Conservation (phyloP, 352 stramenopile species). For the Pythium coloratum region DNA sequence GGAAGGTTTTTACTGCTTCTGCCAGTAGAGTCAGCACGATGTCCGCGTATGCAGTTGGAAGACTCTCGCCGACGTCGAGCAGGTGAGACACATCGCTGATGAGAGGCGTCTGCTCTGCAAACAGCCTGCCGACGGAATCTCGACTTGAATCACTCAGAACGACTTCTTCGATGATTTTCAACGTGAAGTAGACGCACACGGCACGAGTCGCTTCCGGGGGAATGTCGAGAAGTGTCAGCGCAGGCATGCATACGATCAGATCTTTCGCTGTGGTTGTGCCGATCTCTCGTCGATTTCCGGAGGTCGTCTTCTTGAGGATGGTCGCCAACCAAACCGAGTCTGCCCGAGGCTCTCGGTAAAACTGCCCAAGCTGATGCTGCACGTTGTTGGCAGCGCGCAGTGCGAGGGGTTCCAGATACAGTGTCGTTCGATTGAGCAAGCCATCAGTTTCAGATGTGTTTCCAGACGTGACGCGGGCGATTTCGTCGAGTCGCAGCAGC, state of each 20-base stretch:
- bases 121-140: not conserved
- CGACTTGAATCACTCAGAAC: not conserved
- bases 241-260: not conserved
- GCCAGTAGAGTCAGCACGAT: slow-evolving; percentile 1
- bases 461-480: no score
- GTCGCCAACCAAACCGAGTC: not conserved
- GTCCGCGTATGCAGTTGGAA: not conserved
- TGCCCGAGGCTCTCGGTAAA: not conserved
- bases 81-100: slow-evolving; percentile 8
- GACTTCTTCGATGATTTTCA: slow-evolving; percentile 1
- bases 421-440: not conserved
- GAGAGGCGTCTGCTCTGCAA: slow-evolving; percentile 1
- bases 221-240: not conserved
- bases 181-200: not conserved
- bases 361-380: not conserved
- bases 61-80: not conserved
- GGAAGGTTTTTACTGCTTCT: not conserved
- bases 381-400: not conserved
- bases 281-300: not conserved
- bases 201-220: not conserved
- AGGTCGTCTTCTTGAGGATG: not conserved
- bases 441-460: not conserved
- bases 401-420: not conserved
- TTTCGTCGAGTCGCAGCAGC: not conserved
- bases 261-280: not conserved